Base-by-base conservation (phyloP, 805 yeast species). In the Hanseniaspora clermontiae region DNA sequence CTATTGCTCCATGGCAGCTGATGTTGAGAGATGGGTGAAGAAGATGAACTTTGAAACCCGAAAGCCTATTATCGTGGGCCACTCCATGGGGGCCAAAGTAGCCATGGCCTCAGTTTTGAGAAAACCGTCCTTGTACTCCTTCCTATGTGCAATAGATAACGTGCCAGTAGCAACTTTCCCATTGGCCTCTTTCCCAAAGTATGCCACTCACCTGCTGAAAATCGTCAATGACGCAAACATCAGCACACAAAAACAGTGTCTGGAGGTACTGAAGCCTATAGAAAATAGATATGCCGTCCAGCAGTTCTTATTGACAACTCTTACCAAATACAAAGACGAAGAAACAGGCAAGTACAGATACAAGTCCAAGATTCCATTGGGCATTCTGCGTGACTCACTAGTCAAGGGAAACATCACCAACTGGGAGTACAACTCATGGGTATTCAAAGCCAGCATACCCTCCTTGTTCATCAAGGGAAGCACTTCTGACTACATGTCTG, bases 81-180 rank as follows among this genome's bases (percentile, higher is more conserved):
- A 85, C 66, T 84, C 91, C 0, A 84, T 87, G 93, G 98, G 98
- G 7, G 98, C 95, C 5, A 90, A 91, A 64, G 78, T 91, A 0
- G 96, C 84, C 6, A 90, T 91, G 97, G 89, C 93, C 0, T 73
- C 85, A 5, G 83, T 87, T 0, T 71, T 93, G 58, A 73, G 88
- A 51, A 73, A 77, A 24, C 91, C 90, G 0, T 77, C 78, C 0
- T 61, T 82, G 11, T 81, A 82, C 6, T 73, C 78, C 14, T 74
- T 81, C 70, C 63, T 89, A 49, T 78, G 90, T 4, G 72, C 88
- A 6, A 95, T 93, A 7, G 98, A 91, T 64, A 91, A 90, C 66
- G 87, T 96, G 0, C 97, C 98, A 0, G 79, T 88, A 1, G 81
- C 81, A 58, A 72, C 81, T 43, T 71, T 79, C 0, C 76, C 82